These are phyloP conservation scores for Fragaria ananassa DNA, from an alignment of 306 rosid genomes.

Conservation along the genomic window DNA sequence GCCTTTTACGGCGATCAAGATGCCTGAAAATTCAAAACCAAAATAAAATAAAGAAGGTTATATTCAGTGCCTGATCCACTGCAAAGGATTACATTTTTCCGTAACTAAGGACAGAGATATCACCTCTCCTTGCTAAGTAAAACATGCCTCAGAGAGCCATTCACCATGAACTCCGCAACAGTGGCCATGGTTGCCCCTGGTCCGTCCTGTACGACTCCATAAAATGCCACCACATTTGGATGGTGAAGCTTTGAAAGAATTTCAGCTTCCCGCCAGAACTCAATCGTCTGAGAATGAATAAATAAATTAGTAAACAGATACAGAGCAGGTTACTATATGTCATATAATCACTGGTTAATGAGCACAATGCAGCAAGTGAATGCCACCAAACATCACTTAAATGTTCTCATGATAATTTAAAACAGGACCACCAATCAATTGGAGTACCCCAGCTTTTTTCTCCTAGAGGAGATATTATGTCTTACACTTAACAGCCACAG, in stretches of 20 bases:
- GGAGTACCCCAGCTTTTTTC: neutral
- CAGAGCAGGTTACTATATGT: conserved; percentile 1
- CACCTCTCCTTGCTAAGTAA: conserved; percentile 77
- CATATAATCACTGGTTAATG: neutral
- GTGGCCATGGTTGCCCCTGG: conserved; percentile 88
- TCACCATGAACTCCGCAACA: conserved; percentile 82
- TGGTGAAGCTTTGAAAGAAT: conserved; percentile 85
- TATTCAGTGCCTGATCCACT: conserved; percentile 14
- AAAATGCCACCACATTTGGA: conserved; percentile 87
- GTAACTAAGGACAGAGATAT: conserved; percentile 21
- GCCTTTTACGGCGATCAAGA: conserved; percentile 81
- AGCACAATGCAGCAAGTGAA: conserved; percentile 9
- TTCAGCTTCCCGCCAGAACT: conserved; percentile 87
- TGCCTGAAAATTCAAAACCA: conserved; percentile 41
- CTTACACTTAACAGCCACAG: neutral
- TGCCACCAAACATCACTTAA: neutral
- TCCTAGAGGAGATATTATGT: neutral
- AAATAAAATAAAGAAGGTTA: conserved; percentile 14
- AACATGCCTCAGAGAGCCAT: conserved; percentile 83
- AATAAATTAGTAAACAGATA: neutral
- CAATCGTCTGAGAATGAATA: conserved; percentile 49
- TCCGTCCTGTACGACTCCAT: conserved; percentile 63
- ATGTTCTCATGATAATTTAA: neutral
- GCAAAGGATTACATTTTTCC: conserved; percentile 5
- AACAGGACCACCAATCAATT: neutral